Percentiles rank a stretch among this genome's conserved stretches.
These are phyloP conservation scores for Syncephalastrum monosporum DNA, from an alignment of 371 early-diverging fungal species.

Conservation along the genomic window DNA sequence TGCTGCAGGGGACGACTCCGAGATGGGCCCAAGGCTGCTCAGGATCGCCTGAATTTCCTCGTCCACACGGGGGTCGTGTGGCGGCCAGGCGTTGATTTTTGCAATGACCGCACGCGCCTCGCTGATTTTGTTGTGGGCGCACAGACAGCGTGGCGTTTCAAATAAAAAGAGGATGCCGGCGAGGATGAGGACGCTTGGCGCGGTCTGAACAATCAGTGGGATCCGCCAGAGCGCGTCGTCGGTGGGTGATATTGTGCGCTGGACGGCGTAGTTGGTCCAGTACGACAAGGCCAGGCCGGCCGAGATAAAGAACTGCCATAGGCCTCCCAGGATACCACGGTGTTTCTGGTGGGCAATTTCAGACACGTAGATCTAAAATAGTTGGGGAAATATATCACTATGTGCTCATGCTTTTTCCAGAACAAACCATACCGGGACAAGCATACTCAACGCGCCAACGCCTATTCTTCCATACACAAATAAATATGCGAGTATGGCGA, in stretches of 20 bases:
- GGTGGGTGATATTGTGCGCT: slow-evolving; percentile 17
- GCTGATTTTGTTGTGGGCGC: slow-evolving; percentile 1
- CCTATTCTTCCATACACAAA: slow-evolving; percentile 14
- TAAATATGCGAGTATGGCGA: neutral
- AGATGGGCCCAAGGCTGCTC: neutral
- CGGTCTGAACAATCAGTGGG: slow-evolving; percentile 31
- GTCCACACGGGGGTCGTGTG: slow-evolving; percentile 72
- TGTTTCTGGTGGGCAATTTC: slow-evolving; percentile 35
- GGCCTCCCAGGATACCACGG: slow-evolving; percentile 27
- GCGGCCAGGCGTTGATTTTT: slow-evolving; percentile 69
- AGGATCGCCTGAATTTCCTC: slow-evolving; percentile 58
- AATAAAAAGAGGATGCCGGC: slow-evolving; percentile 34
- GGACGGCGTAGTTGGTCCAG: slow-evolving; percentile 35
- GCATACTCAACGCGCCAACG: slow-evolving; percentile 30
- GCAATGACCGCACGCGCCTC: slow-evolving; percentile 80
- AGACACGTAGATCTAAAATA: slow-evolving; percentile 29
- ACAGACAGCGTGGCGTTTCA: slow-evolving; percentile 51
- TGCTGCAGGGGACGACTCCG: too few relatives aligned
- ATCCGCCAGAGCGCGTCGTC: slow-evolving; percentile 34
- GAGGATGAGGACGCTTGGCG: slow-evolving; percentile 34
- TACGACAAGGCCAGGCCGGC: slow-evolving; percentile 34
- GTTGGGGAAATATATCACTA: too few relatives aligned
- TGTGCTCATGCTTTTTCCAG: too few relatives aligned
- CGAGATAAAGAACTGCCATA: slow-evolving; percentile 40
- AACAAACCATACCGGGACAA: slow-evolving; percentile 23